Base-by-base conservation (phyloP, 805 yeast genomes). In the Metschnikowia anglica region DNA sequence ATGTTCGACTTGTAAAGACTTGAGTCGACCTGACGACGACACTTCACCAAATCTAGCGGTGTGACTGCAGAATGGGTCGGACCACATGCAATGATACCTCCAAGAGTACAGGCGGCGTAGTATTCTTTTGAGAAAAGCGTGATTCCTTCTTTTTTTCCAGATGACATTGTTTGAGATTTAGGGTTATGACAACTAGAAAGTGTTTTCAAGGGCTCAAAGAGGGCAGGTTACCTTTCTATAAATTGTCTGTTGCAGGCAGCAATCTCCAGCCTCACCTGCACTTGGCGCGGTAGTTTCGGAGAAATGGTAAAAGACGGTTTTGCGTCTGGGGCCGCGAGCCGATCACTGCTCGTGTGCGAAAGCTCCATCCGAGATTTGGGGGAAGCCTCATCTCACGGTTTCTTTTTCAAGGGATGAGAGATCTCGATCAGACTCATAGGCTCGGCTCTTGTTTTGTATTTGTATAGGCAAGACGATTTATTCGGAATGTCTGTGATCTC, bases 31-130 rank as follows among this genome's bases (percentile, higher is more conserved):
- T 91, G 98, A 54, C 91, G 74, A 62, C 98, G 83, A 70, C 95
- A 86, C 69, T 91, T 91, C 61, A 93, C 95, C 43, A 93, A 70
- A 68, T 91, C 99, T 45, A 91, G 74, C 3, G 98, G 98, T 5
- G 97, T 87, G 19, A 93, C 95, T 3, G 85, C 79, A 1, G 96
- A 81, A 65, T 91, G 99, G 11, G 98, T 91, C 25, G 98, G 97
- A 12, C 97, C 97, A 73, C 98, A 91, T 2, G 98, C 97, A 41
- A 85, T 54, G 42, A 82, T 75, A 54, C 91, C 95, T 35, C 90
- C 95, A 29, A 82, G 37, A 3, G 89, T 81, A 65, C 95, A 86
- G 40, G 90, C 81, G 42, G 72, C 70, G 66, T 74, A 85, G 69
- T 81, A 85, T 60, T 83, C 81, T 17, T 73, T 66, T 3, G 86